Percentiles rank a stretch among this genome's conserved stretches.
Evolutionary conservation across 2,329 filamentous ascomycete genomes (phyloP).

Genomic region (Pseudofabraea citricarpa): DNA sequence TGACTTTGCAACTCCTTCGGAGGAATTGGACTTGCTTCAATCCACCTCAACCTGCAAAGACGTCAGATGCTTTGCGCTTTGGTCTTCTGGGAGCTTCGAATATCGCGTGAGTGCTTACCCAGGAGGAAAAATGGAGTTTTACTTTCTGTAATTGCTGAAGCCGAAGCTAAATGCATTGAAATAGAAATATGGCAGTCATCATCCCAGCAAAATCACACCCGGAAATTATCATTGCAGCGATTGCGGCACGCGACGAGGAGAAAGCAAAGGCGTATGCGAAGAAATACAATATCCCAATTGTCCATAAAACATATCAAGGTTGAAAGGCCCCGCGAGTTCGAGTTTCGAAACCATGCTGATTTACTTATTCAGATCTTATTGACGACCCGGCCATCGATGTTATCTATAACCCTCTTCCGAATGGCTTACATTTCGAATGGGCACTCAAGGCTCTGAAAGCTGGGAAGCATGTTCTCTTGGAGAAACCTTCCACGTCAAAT

Average conservation of each 20-base stretch:
- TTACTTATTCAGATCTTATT: conserved; percentile 26
- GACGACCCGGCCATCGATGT: conserved; percentile 39
- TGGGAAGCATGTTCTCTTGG: conserved; percentile 51
- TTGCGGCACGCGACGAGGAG: conserved; percentile 44
- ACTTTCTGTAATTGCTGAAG: too few species aligned
- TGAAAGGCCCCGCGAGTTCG: not conserved
- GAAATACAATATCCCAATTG: conserved; percentile 45
- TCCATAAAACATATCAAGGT: conserved; percentile 45
- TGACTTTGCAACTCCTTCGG: too few species aligned
- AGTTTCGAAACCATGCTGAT: not conserved
- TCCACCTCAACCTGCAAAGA: conserved; percentile 11
- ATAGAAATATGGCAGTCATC: conserved; percentile 38
- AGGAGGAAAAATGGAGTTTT: conserved; percentile 1
- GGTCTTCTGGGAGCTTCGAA: conserved; percentile 31
- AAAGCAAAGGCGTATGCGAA: conserved; percentile 45
- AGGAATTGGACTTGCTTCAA: too few species aligned
- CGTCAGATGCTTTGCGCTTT: conserved; percentile 24
- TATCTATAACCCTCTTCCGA: conserved; percentile 46
- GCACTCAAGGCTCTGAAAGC: conserved; percentile 40
- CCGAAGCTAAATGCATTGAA: not conserved
- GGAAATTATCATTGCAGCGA: conserved; percentile 45
- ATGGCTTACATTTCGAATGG: conserved; percentile 40
- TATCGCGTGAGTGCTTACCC: conserved; percentile 24
- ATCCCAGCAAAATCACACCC: conserved; percentile 46
- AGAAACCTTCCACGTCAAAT: conserved; percentile 48